These are phyloP conservation scores for Komagataella pseudopastoris DNA, from an alignment of 805 yeast genomes.

Conservation along the genomic window DNA sequence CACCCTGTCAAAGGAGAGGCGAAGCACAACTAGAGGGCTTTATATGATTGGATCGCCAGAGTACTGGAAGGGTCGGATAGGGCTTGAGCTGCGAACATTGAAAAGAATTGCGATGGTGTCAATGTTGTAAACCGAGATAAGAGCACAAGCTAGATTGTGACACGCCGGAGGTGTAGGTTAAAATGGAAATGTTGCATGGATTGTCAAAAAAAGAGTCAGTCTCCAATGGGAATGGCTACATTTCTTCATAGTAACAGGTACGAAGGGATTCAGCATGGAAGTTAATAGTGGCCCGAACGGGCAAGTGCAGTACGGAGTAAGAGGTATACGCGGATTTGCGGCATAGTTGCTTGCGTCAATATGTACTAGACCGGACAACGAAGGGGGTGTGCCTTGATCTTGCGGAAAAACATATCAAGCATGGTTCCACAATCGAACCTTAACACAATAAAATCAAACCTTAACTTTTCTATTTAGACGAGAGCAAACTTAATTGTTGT, in stretches of 20 bases:
- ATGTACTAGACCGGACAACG: not conserved
- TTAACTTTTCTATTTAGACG: not conserved
- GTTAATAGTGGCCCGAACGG: not conserved
- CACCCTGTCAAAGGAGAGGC: no score
- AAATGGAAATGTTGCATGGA: not conserved
- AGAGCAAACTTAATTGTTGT: not conserved
- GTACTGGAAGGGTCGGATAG: not conserved
- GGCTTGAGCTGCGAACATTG: not conserved
- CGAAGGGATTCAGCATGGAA: not conserved
- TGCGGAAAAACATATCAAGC: not conserved
- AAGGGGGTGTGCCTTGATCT: not conserved
- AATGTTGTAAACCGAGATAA: not conserved
- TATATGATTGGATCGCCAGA: not conserved
- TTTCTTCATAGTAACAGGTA: not conserved
- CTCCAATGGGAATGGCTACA: not conserved
- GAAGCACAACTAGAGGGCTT: not conserved
- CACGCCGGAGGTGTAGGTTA: not conserved
- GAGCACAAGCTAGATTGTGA: not conserved
- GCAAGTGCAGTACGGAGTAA: not conserved
- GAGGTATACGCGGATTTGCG: not conserved
- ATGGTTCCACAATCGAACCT: not conserved
- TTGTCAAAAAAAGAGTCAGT: not conserved
- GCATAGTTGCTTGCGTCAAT: not conserved
- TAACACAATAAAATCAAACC: not conserved
- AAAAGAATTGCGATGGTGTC: not conserved